These are phyloP conservation scores for Sporothrix pseudoabietina DNA, from an alignment of 2,329 filamentous ascomycete species.

Conservation along the genomic window DNA sequence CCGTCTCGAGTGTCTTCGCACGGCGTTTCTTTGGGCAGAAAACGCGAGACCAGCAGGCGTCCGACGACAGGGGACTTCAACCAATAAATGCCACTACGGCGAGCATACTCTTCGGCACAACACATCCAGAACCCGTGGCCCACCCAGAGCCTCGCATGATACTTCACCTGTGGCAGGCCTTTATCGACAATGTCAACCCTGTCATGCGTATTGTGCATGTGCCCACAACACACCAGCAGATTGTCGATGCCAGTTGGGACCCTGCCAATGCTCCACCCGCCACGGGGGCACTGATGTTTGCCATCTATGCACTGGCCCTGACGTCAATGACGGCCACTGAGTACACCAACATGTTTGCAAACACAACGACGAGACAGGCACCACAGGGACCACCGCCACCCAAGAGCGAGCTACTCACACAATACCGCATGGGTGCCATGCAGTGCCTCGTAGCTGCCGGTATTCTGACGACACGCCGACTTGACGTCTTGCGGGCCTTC, in stretches of 20 bases:
- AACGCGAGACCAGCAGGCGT: not conserved
- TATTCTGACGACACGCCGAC: constrained; percentile 38
- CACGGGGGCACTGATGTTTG: constrained; percentile 38
- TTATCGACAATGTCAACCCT: constrained; percentile 42
- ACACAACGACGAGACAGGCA: constrained; percentile 27
- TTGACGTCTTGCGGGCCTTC: constrained; percentile 41
- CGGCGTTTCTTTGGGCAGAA: constrained; percentile 11
- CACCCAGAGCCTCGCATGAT: constrained; percentile 42
- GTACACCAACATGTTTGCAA: constrained; percentile 26
- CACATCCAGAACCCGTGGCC: not conserved
- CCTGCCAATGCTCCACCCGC: constrained; percentile 31
- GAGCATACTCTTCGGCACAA: not conserved
- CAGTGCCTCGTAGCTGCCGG: constrained; percentile 38
- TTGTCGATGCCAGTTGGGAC: constrained; percentile 41
- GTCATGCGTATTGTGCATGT: constrained; percentile 42
- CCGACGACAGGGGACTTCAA: not conserved
- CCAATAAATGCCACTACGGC: not conserved
- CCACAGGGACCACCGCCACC: not conserved
- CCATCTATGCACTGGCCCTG: constrained; percentile 39
- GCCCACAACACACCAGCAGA: constrained; percentile 40
- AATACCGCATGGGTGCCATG: constrained; percentile 37
- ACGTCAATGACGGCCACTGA: constrained; percentile 33
- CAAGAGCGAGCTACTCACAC: constrained; percentile 31
- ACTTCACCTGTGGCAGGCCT: constrained; percentile 41
- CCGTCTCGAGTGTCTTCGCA: constrained; percentile 21